phyloP scores from a whole-genome alignment of 805 yeast genomes.

The Candida ponderosae region DNA sequence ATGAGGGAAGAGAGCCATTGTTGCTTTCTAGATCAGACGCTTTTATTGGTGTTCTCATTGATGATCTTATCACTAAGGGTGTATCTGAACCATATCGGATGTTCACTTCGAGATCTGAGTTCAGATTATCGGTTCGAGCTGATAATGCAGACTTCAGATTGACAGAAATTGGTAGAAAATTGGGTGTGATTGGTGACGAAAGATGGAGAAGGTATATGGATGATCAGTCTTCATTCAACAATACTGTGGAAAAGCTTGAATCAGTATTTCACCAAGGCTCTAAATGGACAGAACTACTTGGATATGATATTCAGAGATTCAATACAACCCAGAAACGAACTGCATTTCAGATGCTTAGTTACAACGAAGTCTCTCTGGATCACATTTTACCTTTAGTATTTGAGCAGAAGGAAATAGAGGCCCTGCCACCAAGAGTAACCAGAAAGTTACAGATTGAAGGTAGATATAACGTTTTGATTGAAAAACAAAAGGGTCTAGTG shows the following conservation, averaged over 20 bases:
- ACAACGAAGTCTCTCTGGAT: conserved; percentile 29
- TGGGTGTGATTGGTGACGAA: conserved; percentile 58
- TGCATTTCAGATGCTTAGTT: conserved; percentile 68
- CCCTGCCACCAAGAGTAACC: conserved; percentile 24
- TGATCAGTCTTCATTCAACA: conserved; percentile 38
- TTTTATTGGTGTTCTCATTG: conserved; percentile 85
- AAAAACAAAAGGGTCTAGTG: conserved; percentile 63
- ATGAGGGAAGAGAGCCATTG: conserved; percentile 33
- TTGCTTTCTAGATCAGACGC: conserved; percentile 72
- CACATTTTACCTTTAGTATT: not conserved
- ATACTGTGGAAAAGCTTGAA: conserved; percentile 37
- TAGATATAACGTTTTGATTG: conserved; percentile 72
- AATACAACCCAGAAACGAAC: conserved; percentile 37
- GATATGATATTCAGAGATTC: conserved; percentile 3
- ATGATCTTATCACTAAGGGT: conserved; percentile 91
- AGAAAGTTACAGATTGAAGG: conserved; percentile 72
- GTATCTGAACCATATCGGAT: conserved; percentile 95
- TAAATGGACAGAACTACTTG: conserved; percentile 53
- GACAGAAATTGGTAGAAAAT: conserved; percentile 55
- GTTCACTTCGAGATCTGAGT: conserved; percentile 96
- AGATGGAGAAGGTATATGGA: conserved; percentile 42
- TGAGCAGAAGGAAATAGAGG: conserved; percentile 5
- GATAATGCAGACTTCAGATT: conserved; percentile 91
- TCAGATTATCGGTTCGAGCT: conserved; percentile 80
- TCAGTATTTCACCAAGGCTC: conserved; percentile 40